phyloP scores from a whole-genome alignment of 2,329 filamentous ascomycete species.

The Sporothrix luriei region DNA sequence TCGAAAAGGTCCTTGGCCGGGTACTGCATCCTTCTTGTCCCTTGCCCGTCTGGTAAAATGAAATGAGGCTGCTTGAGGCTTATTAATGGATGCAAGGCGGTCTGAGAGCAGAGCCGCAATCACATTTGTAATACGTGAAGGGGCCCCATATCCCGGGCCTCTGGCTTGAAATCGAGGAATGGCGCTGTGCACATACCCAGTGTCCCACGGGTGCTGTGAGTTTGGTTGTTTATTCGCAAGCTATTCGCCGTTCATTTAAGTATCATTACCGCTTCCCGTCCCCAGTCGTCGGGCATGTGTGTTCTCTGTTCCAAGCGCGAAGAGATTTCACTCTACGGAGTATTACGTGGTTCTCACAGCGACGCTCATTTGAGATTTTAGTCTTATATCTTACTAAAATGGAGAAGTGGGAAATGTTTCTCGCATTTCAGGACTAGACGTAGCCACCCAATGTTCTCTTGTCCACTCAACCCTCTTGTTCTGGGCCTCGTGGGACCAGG shows the following conservation, averaged over 20 bases:
- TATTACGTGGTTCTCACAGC: neutral
- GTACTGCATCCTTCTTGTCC: conserved; percentile 10
- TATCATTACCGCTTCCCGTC: neutral
- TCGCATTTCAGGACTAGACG: neutral
- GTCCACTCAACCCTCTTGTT: neutral
- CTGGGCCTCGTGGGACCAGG: conserved; percentile 3
- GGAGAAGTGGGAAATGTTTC: neutral
- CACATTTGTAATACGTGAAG: neutral
- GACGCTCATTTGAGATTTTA: neutral
- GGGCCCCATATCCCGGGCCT: neutral
- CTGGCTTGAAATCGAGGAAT: neutral
- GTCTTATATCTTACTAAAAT: no score
- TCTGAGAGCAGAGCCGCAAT: conserved; percentile 21
- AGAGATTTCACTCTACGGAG: neutral
- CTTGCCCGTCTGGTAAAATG: neutral
- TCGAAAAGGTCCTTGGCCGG: conserved; percentile 1
- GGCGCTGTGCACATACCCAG: neutral
- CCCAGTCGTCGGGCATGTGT: neutral
- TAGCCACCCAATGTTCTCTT: neutral
- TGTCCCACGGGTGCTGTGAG: neutral
- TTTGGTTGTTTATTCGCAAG: neutral
- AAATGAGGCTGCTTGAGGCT: conserved; percentile 5
- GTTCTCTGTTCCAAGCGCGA: neutral
- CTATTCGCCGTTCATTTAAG: neutral
- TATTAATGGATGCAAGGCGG: neutral